Evolutionary conservation across 768 basidiomycete species (phyloP).

Genomic region (Trametes meyenii): DNA sequence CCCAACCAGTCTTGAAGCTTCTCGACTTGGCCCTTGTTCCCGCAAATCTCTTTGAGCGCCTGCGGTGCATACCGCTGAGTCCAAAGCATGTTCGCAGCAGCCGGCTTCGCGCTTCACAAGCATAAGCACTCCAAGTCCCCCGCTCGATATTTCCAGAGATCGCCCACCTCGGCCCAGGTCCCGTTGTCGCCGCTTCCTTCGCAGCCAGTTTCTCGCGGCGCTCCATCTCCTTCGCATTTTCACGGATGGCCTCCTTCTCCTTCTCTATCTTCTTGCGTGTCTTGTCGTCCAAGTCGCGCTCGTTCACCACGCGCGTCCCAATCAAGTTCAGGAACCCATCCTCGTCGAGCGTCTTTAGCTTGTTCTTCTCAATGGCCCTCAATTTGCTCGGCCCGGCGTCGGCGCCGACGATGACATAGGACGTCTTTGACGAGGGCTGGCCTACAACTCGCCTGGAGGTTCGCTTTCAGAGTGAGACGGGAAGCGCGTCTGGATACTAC

Average conservation of each 20-base stretch:
- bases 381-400: constrained; percentile 90
- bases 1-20: constrained; percentile 86
- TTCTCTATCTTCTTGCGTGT: constrained; percentile 79
- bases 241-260: constrained; percentile 74
- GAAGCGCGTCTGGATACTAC: constrained; percentile 33
- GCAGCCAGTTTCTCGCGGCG: constrained; percentile 62
- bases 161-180: not conserved
- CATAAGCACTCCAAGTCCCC: not conserved
- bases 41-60: constrained; percentile 86
- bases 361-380: constrained; percentile 82
- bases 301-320: constrained; percentile 54
- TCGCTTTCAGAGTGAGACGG: constrained; percentile 6
- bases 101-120: not conserved
- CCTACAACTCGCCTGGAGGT: constrained; percentile 75
- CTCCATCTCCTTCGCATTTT: constrained; percentile 79
- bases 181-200: constrained; percentile 35
- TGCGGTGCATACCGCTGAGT: constrained; percentile 94
- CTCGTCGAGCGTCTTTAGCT: constrained; percentile 75
- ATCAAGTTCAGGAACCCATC: constrained; percentile 88
- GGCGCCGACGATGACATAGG: constrained; percentile 85
- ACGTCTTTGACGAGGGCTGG: constrained; percentile 88
- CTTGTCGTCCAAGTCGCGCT: constrained; percentile 61
- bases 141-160: not conserved
- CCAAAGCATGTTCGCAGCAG: constrained; percentile 72
- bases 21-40: constrained; percentile 92